Conservation (phyloP, 2,329 filamentous ascomycete species). For the Fusarium sp. region DNA sequence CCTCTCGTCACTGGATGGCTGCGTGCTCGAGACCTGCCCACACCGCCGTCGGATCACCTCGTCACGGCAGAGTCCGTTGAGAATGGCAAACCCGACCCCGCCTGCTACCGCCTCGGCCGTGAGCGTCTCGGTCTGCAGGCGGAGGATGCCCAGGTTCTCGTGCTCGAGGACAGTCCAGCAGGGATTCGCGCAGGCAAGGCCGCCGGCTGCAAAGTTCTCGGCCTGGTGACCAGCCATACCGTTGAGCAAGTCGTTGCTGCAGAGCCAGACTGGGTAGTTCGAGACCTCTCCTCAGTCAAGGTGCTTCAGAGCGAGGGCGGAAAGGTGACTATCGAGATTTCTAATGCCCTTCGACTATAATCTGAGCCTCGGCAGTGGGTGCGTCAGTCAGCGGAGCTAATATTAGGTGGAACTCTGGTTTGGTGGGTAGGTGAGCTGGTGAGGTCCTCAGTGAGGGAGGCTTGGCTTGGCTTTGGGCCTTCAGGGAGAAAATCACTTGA, state of each 20-base stretch:
- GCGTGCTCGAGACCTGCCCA: slow-evolving; percentile 72
- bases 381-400: slow-evolving; percentile 17
- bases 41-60: slow-evolving; percentile 68
- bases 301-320: slow-evolving; percentile 70
- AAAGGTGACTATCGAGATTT: slow-evolving; percentile 76
- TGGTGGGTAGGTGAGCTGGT: neutral
- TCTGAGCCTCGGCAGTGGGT: slow-evolving; percentile 19
- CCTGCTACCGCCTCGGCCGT: slow-evolving; percentile 78
- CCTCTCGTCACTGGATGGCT: slow-evolving; percentile 81
- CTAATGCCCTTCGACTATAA: slow-evolving; percentile 65
- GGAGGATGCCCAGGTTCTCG: slow-evolving; percentile 69
- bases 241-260: slow-evolving; percentile 78
- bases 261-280: slow-evolving; percentile 89
- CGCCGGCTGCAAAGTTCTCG: slow-evolving; percentile 87
- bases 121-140: slow-evolving; percentile 68
- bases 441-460: neutral
- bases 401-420: slow-evolving; percentile 2
- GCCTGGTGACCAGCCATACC: slow-evolving; percentile 86
- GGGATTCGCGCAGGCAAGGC: slow-evolving; percentile 87
- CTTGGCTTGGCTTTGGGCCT: neutral
- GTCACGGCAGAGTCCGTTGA: slow-evolving; percentile 82
- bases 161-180: slow-evolving; percentile 90
- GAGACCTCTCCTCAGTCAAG: slow-evolving; percentile 80
- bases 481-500: slow-evolving; percentile 31
- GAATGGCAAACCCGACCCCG: slow-evolving; percentile 82